phyloP scores from a whole-genome alignment of 2,329 filamentous ascomycete genomes.

The Aotearoamyces nothofagi region DNA sequence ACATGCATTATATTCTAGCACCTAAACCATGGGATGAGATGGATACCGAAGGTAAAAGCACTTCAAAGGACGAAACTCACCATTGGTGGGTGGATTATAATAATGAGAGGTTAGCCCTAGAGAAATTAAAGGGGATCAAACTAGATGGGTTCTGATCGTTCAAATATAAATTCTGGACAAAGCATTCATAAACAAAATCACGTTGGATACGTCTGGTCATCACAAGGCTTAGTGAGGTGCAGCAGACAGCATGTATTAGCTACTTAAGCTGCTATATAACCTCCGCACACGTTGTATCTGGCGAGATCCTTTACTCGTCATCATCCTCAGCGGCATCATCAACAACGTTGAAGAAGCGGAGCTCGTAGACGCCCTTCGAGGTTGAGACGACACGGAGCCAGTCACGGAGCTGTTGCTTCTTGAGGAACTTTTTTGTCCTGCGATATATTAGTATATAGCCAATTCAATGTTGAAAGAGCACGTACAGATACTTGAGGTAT shows the following conservation, averaged over 20 bases:
- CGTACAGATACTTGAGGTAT: conserved; percentile 99
- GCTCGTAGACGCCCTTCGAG: conserved; percentile 95
- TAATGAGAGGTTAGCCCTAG: conserved; percentile 24
- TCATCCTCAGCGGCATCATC: conserved; percentile 97
- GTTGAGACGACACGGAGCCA: conserved; percentile 99
- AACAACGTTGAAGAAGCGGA: conserved; percentile 99
- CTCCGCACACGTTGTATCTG: too few relatives aligned
- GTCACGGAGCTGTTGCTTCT: conserved; percentile 99
- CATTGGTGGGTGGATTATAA: conserved; percentile 40
- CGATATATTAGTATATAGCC: neutral
- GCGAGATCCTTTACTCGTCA: conserved; percentile 98
- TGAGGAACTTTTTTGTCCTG: conserved; percentile 99
- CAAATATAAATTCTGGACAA: too few relatives aligned
- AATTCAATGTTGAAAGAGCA: conserved; percentile 11
- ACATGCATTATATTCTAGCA: conserved; percentile 43
- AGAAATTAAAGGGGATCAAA: conserved; percentile 22
- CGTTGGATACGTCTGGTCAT: too few relatives aligned
- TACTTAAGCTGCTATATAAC: too few relatives aligned
- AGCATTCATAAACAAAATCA: too few relatives aligned
- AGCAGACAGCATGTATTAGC: too few relatives aligned
- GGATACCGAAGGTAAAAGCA: conserved; percentile 26
- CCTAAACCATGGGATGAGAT: conserved; percentile 47
- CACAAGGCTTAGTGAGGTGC: too few relatives aligned
- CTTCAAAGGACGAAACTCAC: conserved; percentile 28
- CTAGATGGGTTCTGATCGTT: conserved; percentile 15